These are phyloP conservation scores for Candida stauntonica DNA, from an alignment of 805 yeast genomes.

Conservation along the genomic window DNA sequence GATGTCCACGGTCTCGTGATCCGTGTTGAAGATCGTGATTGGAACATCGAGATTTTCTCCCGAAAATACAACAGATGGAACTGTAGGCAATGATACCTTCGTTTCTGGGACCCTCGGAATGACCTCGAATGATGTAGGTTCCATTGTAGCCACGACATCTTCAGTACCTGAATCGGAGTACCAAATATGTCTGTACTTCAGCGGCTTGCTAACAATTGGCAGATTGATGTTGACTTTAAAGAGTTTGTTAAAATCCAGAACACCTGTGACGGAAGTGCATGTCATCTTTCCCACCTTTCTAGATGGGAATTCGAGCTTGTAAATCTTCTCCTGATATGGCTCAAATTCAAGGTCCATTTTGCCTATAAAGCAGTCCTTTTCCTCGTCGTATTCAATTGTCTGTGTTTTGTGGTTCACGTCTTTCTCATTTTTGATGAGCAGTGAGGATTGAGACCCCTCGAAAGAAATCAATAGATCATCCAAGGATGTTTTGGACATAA, in stretches of 20 bases:
- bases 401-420: neutral
- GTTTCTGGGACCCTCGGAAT: slow-evolving; percentile 38
- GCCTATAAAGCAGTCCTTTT: slow-evolving; percentile 3
- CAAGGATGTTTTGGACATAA: slow-evolving; percentile 5
- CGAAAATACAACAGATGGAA: slow-evolving; percentile 25
- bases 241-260: slow-evolving; percentile 7
- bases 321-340: slow-evolving; percentile 11
- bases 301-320: slow-evolving; percentile 18
- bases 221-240: slow-evolving; percentile 22
- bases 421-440: slow-evolving; percentile 11
- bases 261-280: slow-evolving; percentile 15
- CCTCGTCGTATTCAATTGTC: slow-evolving; percentile 9
- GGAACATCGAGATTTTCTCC: slow-evolving; percentile 30
- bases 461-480: slow-evolving; percentile 12
- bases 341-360: slow-evolving; percentile 16
- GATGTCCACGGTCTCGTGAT: slow-evolving; percentile 30
- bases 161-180: slow-evolving; percentile 4
- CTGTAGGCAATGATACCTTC: slow-evolving; percentile 22
- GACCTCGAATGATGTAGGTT: slow-evolving; percentile 27
- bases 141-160: slow-evolving; percentile 13
- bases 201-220: slow-evolving; percentile 12
- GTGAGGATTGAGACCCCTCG: slow-evolving; percentile 17
- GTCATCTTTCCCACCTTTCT: slow-evolving; percentile 19
- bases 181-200: slow-evolving; percentile 19
- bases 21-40: slow-evolving; percentile 29